These are phyloP conservation scores for Aegilops sharonensis DNA, from an alignment of 176 grass and related monocot species.

Conservation along the genomic window DNA sequence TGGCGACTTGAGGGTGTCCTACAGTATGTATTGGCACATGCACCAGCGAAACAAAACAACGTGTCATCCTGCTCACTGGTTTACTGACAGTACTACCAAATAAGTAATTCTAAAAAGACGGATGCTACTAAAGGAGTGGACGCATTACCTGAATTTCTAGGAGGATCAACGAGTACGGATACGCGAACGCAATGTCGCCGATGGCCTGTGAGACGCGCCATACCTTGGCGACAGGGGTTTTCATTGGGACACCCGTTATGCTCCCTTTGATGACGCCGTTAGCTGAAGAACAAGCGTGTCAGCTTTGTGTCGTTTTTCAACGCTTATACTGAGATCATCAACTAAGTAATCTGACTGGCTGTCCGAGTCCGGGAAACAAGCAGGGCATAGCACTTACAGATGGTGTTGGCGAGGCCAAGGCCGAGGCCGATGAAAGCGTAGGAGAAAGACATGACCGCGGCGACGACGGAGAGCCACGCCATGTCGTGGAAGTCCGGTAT, in stretches of 20 bases:
- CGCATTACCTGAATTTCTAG: conserved; percentile 60
- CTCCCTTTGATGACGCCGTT: conserved; percentile 68
- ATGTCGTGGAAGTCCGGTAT: conserved; percentile 78
- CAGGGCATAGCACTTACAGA: conserved; percentile 29
- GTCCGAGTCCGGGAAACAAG: neutral
- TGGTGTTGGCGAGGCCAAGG: conserved; percentile 56
- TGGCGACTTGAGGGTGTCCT: conserved; percentile 73
- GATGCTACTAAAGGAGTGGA: neutral
- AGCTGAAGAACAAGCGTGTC: conserved; percentile 29
- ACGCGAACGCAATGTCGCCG: conserved; percentile 62
- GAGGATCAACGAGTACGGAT: conserved; percentile 67
- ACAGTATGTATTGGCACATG: neutral
- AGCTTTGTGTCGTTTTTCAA: neutral
- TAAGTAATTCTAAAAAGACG: neutral
- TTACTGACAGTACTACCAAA: no score
- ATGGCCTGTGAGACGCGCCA: conserved; percentile 71
- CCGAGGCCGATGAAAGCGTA: conserved; percentile 68
- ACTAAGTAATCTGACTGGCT: no score
- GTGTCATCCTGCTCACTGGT: neutral
- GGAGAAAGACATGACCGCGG: conserved; percentile 75
- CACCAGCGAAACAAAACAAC: neutral
- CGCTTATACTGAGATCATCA: no score
- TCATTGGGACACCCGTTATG: conserved; percentile 45
- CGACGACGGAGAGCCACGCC: conserved; percentile 76
- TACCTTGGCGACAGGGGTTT: conserved; percentile 37